Conservation (phyloP, 2,329 filamentous ascomycete genomes). For the Arthrobotrys iridis region DNA sequence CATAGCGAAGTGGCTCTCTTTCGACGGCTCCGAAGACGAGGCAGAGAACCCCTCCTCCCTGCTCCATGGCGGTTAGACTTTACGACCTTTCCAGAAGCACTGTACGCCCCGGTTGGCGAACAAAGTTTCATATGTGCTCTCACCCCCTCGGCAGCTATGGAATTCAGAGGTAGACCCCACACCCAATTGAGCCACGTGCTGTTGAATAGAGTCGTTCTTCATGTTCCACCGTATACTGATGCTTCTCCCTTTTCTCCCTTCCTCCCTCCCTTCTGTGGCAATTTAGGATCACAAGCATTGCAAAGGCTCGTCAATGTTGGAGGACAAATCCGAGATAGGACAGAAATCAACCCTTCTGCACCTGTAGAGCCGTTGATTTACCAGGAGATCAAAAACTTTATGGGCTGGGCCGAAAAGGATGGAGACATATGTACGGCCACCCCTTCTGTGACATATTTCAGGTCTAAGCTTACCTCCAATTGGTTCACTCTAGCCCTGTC, state of each 20-base stretch:
- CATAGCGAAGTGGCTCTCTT: conserved; percentile 41
- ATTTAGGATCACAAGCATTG: conserved; percentile 45
- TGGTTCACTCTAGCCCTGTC: conserved; percentile 9
- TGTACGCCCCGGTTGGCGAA: conserved; percentile 45
- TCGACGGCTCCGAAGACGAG: conserved; percentile 34
- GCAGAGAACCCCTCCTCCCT: conserved; percentile 42
- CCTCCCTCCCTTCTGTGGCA: neutral
- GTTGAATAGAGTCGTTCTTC: neutral
- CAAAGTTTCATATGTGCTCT: conserved; percentile 50
- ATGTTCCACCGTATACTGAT: conserved; percentile 4
- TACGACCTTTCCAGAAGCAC: conserved; percentile 43
- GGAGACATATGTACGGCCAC: conserved; percentile 39
- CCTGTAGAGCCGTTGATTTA: conserved; percentile 43
- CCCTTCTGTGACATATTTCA: neutral
- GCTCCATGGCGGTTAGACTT: conserved; percentile 49
- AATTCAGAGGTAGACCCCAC: conserved; percentile 53
- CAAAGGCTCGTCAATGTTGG: conserved; percentile 49
- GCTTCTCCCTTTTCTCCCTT: neutral
- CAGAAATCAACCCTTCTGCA: conserved; percentile 49
- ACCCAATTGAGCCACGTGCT: no score
- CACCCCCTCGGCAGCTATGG: conserved; percentile 35
- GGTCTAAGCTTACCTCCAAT: neutral
- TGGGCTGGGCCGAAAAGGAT: conserved; percentile 48
- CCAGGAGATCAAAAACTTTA: conserved; percentile 48
- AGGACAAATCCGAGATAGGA: conserved; percentile 43